A percentile compares a stretch with the other conserved stretches of the same genome.
These are phyloP conservation scores for Thielaviopsis ethacetica DNA, from an alignment of 2,329 filamentous ascomycete species.

Conservation along the genomic window DNA sequence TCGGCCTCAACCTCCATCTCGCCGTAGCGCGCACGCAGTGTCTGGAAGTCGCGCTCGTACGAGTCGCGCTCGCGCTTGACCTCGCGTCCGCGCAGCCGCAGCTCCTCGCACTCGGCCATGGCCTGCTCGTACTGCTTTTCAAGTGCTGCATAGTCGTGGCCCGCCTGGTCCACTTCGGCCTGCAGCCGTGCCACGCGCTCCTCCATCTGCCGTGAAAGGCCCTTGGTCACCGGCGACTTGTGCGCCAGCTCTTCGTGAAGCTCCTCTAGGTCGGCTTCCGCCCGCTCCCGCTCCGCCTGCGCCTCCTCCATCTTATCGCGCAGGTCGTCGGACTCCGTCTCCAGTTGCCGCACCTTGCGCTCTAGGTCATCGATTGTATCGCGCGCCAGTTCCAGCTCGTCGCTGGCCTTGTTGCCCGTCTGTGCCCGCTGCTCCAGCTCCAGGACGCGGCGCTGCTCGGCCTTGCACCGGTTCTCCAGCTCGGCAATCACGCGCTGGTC, in stretches of 20 bases:
- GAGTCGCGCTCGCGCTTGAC: slow-evolving; percentile 27
- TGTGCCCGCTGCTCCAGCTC: slow-evolving; percentile 38
- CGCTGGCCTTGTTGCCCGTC: slow-evolving; percentile 18
- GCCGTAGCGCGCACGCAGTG: slow-evolving; percentile 30
- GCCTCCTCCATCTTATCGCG: slow-evolving; percentile 39
- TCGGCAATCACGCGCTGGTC: slow-evolving; percentile 33
- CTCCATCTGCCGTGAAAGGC: slow-evolving; percentile 57
- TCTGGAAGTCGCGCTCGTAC: slow-evolving; percentile 22
- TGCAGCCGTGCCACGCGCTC: slow-evolving; percentile 53
- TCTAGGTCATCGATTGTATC: slow-evolving; percentile 44
- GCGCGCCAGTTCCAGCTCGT: slow-evolving; percentile 38
- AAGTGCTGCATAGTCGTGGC: slow-evolving; percentile 32
- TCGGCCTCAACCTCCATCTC: slow-evolving; percentile 42
- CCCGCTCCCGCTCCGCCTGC: slow-evolving; percentile 35
- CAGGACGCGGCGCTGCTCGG: slow-evolving; percentile 30
- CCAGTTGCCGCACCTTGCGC: slow-evolving; percentile 33
- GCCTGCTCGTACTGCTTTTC: slow-evolving; percentile 33
- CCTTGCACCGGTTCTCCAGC: slow-evolving; percentile 44
- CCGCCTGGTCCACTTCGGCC: slow-evolving; percentile 41
- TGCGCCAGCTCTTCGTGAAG: slow-evolving; percentile 64
- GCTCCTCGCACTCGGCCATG: slow-evolving; percentile 28
- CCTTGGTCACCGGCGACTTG: slow-evolving; percentile 62
- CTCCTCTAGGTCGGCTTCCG: slow-evolving; percentile 43
- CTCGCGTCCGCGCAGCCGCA: slow-evolving; percentile 29
- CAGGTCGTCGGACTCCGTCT: slow-evolving; percentile 37